Percentiles rank a stretch among this genome's conserved stretches.
Conservation (phyloP, 371 early-diverging fungal genomes). For the Zychaea mexicana region DNA sequence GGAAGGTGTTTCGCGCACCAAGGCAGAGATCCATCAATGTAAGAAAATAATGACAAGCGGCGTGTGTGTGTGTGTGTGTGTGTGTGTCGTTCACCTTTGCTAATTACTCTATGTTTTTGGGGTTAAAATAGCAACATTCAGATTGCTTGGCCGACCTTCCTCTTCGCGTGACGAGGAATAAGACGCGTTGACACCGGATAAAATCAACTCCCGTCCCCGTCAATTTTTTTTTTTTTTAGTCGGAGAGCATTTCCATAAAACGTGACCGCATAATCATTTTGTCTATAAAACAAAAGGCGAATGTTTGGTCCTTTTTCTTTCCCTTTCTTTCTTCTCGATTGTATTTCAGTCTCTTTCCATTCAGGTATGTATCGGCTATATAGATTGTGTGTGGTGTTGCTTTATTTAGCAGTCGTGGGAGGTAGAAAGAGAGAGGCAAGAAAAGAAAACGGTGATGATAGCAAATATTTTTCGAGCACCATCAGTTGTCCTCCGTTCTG, state of each 20-base stretch:
- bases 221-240: not conserved
- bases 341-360: not conserved
- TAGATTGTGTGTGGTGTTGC: not conserved
- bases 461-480: not conserved
- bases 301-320: not conserved
- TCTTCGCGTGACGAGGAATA: not conserved
- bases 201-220: too few relatives aligned
- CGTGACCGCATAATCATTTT: not conserved
- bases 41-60: conserved; percentile 15
- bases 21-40: conserved; percentile 61
- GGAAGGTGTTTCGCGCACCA: conserved; percentile 57
- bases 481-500: conserved; percentile 4
- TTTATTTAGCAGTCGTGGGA: not conserved
- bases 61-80: too few relatives aligned
- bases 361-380: not conserved
- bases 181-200: not conserved
- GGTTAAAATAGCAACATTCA: not conserved
- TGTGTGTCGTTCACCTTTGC: too few relatives aligned
- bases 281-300: not conserved
- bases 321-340: not conserved
- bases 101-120: not conserved
- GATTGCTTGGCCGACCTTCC: not conserved
- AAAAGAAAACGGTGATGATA: not conserved
- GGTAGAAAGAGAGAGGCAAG: not conserved
- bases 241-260: too few relatives aligned